Base-by-base conservation (phyloP, 78 protist species). In the Polysphondylium violaceum region DNA sequence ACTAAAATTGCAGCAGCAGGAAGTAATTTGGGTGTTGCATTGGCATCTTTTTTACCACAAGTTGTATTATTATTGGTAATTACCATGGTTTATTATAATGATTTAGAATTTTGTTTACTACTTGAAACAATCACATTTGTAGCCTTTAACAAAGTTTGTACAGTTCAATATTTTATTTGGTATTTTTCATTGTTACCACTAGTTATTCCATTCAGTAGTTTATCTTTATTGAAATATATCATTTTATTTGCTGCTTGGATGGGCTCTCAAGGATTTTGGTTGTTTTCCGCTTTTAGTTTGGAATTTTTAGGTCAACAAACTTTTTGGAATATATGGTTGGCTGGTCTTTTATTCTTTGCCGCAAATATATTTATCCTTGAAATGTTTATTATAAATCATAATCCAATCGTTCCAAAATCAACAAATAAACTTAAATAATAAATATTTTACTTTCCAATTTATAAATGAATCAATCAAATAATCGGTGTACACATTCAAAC, bases 91-190 rank as follows among this genome's bases (percentile, higher is more conserved):
- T 93, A 76, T 72, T 68, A 25, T 51, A 56, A 76, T 16, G 74
- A 95, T 55, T 29, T 94, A 7, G 64, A 79, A 27, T 67, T 74
- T 38, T 89, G 95, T 31, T 6, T 93, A 43, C 75, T 95, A 25
- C 43, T 76, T 23, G 92, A 78, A 60, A 95, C 98, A 6, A 27
- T 97, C 41, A 55, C 85, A 59, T 98, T 98, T 50, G 99, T 98
- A 14, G 94, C 97, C 7, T 94, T 98, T 88, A 98, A 98, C 87
- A 97, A 98, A 56, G 99, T 97, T 50, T 74, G 90, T 60, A 98
- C 99, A 1, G 98, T 97, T 12, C 99, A 98, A 94, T 97, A 97
- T 72, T 97, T 97, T 41, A 96, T 95, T 68, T 97, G 99, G 99
- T 97, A 93, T 78, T 55, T 93, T 29, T 51, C 95, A 21, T 87